Evolutionary conservation across 2,329 filamentous ascomycete species (phyloP).

Genomic region (Gremmenia infestans): DNA sequence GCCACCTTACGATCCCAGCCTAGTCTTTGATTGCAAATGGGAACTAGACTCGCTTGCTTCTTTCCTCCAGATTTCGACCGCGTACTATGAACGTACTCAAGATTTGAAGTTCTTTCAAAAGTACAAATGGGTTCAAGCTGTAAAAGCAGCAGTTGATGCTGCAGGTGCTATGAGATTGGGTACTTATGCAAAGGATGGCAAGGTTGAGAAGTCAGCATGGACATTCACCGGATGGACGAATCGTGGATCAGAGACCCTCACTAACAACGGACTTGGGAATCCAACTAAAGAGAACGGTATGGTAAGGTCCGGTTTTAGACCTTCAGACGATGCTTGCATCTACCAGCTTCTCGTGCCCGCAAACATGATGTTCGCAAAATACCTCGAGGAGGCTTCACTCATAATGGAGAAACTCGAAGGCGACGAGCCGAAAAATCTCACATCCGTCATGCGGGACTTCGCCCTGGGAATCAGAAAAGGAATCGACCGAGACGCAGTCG

Average conservation of each 20-base stretch:
- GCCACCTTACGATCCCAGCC: slow-evolving; percentile 61
- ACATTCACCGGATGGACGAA: slow-evolving; percentile 72
- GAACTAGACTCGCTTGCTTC: slow-evolving; percentile 87
- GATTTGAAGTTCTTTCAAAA: slow-evolving; percentile 70
- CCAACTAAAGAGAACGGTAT: slow-evolving; percentile 74
- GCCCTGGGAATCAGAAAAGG: slow-evolving; percentile 61
- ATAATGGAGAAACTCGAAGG: slow-evolving; percentile 48
- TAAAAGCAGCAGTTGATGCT: slow-evolving; percentile 63
- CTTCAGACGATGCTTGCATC: slow-evolving; percentile 78
- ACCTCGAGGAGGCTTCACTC: slow-evolving; percentile 47
- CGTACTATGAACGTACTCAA: slow-evolving; percentile 69
- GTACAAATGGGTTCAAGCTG: slow-evolving; percentile 65
- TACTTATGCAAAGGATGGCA: slow-evolving; percentile 62
- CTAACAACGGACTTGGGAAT: slow-evolving; percentile 71
- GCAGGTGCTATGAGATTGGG: slow-evolving; percentile 66
- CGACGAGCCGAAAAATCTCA: slow-evolving; percentile 41
- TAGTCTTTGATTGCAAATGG: slow-evolving; percentile 94
- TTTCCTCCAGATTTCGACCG: slow-evolving; percentile 74
- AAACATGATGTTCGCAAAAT: slow-evolving; percentile 77
- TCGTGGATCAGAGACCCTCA: slow-evolving; percentile 74
- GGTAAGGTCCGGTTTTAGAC: slow-evolving; percentile 81
- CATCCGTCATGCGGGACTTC: slow-evolving; percentile 49
- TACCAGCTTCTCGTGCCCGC: slow-evolving; percentile 83
- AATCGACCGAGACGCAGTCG: slow-evolving; percentile 66
- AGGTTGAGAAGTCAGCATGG: slow-evolving; percentile 57